These are phyloP conservation scores for Mucor sp. DNA, from an alignment of 371 early-diverging fungal species.

Conservation along the genomic window DNA sequence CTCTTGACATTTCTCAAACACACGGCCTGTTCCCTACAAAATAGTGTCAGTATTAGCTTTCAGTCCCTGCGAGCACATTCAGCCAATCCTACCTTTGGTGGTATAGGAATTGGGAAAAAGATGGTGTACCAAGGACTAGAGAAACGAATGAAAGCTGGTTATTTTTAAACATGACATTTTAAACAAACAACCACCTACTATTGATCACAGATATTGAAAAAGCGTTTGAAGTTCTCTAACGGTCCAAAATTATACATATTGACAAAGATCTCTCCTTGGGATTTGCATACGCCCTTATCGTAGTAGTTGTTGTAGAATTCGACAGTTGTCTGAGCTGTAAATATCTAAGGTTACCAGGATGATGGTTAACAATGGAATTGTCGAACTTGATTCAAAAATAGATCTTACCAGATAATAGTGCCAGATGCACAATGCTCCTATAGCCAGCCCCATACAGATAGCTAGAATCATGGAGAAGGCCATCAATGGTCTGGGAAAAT, in stretches of 20 bases:
- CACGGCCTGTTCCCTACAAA: slow-evolving; percentile 39
- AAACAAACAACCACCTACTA: slow-evolving; percentile 32
- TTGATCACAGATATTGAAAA: slow-evolving; percentile 57
- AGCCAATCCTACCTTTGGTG: slow-evolving; percentile 40
- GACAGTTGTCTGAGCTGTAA: slow-evolving; percentile 65
- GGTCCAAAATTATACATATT: slow-evolving; percentile 65
- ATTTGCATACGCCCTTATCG: slow-evolving; percentile 51
- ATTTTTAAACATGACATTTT: background rate
- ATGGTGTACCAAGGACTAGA: slow-evolving; percentile 59
- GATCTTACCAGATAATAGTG: slow-evolving; percentile 61
- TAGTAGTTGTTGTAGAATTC: slow-evolving; percentile 64
- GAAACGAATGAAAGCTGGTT: background rate
- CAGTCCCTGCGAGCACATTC: background rate
- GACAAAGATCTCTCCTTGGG: slow-evolving; percentile 56
- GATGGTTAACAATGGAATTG: background rate
- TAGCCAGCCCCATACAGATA: slow-evolving; percentile 61
- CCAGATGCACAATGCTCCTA: slow-evolving; percentile 59
- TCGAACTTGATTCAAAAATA: background rate
- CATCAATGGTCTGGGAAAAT: slow-evolving; percentile 56
- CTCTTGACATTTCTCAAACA: slow-evolving; percentile 51
- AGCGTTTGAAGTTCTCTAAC: slow-evolving; percentile 45
- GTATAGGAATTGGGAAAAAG: slow-evolving; percentile 56
- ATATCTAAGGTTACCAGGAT: slow-evolving; percentile 21
- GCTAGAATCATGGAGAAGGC: slow-evolving; percentile 62
- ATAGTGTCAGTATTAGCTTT: background rate